phyloP scores from a whole-genome alignment of 2,329 filamentous ascomycete genomes.

The Arthrocladium fulminans region DNA sequence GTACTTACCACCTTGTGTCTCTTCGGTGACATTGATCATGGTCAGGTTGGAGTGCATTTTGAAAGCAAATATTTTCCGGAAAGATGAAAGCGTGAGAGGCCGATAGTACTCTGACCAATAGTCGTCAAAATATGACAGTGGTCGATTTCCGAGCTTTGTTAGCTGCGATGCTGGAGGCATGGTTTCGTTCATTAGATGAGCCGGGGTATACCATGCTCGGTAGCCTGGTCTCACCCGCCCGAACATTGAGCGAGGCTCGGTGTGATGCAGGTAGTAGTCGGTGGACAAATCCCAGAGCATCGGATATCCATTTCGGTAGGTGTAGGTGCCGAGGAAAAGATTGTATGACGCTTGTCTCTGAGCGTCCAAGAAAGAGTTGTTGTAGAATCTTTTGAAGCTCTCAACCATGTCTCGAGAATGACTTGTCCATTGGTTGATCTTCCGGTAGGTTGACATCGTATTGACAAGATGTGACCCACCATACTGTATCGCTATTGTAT shows the following conservation, averaged over 20 bases:
- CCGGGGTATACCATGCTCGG: conserved; percentile 78
- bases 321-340: conserved; percentile 91
- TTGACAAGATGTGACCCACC: conserved; percentile 96
- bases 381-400: conserved; percentile 97
- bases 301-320: conserved; percentile 74
- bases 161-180: conserved; percentile 43
- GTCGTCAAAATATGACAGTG: conserved; percentile 65
- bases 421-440: conserved; percentile 98
- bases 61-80: conserved; percentile 85
- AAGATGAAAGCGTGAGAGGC: conserved; percentile 75
- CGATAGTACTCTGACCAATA: conserved; percentile 98
- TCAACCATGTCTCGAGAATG: conserved; percentile 98
- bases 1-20: conserved; percentile 60
- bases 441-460: conserved; percentile 98
- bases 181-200: conserved; percentile 55
- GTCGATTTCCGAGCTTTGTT: conserved; percentile 32
- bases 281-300: conserved; percentile 95
- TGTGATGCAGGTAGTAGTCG: conserved; percentile 93
- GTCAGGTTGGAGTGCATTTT: conserved; percentile 84
- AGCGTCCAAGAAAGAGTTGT: conserved; percentile 96
- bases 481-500: conserved; percentile 96
- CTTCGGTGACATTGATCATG: conserved; percentile 67
- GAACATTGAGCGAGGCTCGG: conserved; percentile 66
- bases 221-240: conserved; percentile 60
- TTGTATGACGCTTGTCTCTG: conserved; percentile 98